These are phyloP conservation scores for Leccinum longicurvipes DNA, from an alignment of 768 basidiomycete genomes.

Conservation along the genomic window DNA sequence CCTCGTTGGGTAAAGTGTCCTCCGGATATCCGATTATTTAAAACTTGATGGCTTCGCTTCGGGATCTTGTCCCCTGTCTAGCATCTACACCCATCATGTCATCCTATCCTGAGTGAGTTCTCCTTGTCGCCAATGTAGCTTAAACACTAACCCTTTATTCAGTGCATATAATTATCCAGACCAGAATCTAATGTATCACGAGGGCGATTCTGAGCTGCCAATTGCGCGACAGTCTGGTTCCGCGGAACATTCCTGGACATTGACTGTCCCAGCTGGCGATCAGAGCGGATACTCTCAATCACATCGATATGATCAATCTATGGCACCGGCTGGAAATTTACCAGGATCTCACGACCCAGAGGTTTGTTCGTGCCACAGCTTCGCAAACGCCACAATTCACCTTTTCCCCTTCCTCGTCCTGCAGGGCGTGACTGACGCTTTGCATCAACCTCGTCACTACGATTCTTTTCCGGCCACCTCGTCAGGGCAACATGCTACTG, in stretches of 20 bases:
- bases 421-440: conserved; percentile 6
- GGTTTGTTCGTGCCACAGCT: conserved; percentile 11
- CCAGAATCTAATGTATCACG: conserved; percentile 1
- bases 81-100: conserved; percentile 18
- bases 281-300: conserved; percentile 3
- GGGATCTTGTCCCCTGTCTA: conserved; percentile 5
- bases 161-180: conserved; percentile 6
- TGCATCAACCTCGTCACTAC: neutral
- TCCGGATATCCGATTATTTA: conserved; percentile 22
- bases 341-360: conserved; percentile 1
- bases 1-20: conserved; percentile 18
- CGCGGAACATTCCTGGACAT: conserved; percentile 2
- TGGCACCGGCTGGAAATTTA: neutral
- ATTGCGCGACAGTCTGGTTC: neutral
- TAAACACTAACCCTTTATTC: neutral
- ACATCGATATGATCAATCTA: neutral
- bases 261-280: neutral
- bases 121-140: neutral
- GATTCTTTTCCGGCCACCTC: neutral
- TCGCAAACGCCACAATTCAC: neutral
- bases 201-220: conserved; percentile 1
- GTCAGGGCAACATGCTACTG: neutral
- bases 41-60: conserved; percentile 5
- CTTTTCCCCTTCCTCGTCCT: neutral
- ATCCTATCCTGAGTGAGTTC: conserved; percentile 18